These are phyloP conservation scores for Talaromyces liani DNA, from an alignment of 495 filamentous ascomycete genomes.

Conservation along the genomic window DNA sequence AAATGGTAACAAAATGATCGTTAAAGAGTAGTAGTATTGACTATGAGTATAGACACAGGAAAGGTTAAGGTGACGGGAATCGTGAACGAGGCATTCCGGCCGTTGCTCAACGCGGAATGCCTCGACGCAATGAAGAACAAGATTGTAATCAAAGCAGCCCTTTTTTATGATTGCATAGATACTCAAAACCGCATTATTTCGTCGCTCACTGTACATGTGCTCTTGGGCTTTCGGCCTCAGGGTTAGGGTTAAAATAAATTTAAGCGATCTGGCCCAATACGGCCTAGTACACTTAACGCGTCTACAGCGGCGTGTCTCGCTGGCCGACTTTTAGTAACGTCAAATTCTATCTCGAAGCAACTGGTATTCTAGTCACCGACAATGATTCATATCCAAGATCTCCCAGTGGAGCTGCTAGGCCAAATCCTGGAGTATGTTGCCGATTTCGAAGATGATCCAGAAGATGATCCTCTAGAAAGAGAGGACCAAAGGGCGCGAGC, in stretches of 20 bases:
- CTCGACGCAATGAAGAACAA: neutral
- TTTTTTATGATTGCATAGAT: neutral
- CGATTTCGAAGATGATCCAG: neutral
- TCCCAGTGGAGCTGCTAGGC: constrained; percentile 1
- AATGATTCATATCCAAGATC: constrained; percentile 3
- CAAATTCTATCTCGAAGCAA: neutral
- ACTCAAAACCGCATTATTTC: neutral
- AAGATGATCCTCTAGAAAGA: neutral
- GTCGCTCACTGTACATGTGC: too few species aligned
- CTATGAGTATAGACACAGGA: neutral
- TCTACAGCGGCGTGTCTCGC: neutral
- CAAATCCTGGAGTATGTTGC: neutral
- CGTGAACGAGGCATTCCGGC: neutral
- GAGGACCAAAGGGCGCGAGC: neutral
- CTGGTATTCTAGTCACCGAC: neutral
- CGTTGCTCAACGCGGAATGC: neutral
- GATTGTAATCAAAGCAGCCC: neutral
- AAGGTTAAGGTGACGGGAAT: neutral
- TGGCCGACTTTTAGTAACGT: neutral
- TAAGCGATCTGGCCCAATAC: neutral
- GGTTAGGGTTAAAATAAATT: neutral
- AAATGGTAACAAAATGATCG: too few species aligned
- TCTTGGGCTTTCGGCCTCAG: neutral
- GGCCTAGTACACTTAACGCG: neutral
- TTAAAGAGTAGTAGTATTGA: neutral